Evolutionary conservation across 2,329 filamentous ascomycete genomes (phyloP), one percentile per base, ranked within the genome.

Genomic region (Diaporthe helianthi): DNA sequence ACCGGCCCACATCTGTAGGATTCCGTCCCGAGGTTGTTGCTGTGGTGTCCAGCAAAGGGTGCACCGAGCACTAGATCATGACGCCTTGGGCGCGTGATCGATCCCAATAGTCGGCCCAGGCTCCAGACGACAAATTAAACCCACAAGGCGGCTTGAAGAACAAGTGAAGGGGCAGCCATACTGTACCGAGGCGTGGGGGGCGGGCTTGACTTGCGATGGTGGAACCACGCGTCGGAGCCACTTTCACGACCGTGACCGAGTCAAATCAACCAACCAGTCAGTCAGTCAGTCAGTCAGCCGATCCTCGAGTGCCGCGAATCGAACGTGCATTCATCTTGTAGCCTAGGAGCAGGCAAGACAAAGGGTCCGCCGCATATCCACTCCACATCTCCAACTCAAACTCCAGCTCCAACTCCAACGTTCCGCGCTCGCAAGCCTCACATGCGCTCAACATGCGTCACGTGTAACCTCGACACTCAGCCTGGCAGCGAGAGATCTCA

Each of bases 251-350:
- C 2, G 13, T 26, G 7, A 5, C 19, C 36, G 19, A 33, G 22
- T 22, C 22, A 55, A 31, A 41, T 31, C 38, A 19, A n/a, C 24
- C 26, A 29, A 19, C 22, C 19, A 24, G 44, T 61, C 55, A 47
- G 55, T 33, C 26, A 19, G 29, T 36, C 26, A 29, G 41, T 46
- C 19, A 24, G 44, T 61, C 55, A 47, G 55, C 24, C 26, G 55
- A 61, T 24, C 58, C 13, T 63, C 26, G 12, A 44, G 44, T 33
- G 44, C 29, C 29, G 44, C 44, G 44, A 36, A 49, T 49, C 41
- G 58, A 49, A 63, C 29, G n/a, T 63, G 44, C 13, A 63, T 63
- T 63, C 58, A 36, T 63, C 41, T 63, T 46, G 44, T 49, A 24
- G 58, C 41, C 29, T 63, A 36, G 26, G 6, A 7, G 29, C 29